Base-by-base conservation (phyloP, 202 grass and related monocot genomes). In the Zizania palustris region DNA sequence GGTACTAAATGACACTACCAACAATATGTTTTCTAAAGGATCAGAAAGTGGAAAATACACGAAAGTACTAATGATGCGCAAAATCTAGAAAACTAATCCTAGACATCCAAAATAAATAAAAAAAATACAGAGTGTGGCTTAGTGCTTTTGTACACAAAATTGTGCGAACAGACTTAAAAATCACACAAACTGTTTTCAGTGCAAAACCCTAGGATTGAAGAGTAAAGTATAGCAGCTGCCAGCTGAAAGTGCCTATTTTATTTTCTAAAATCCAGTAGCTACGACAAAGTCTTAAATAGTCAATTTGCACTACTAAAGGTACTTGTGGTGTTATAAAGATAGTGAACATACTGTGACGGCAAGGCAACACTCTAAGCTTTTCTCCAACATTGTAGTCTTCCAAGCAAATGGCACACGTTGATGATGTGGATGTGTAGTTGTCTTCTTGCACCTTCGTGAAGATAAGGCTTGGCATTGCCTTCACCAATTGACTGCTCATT, bases 381-480 rank as follows among this genome's bases (percentile, higher is more conserved):
- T 98, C 95, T 45, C 95, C 95, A 3, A 98, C 73, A 43, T 3
- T 85, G 67, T 95, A 98, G 59, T 98, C 95, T 45, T 95, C 95
- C 68, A 98, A 87, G 73, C 91, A 98, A 76, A 98, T 95, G 66
- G 95, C 91, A 40, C 95, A 98, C 64, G 88, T 85, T 60, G 84
- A 82, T 21, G 91, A 89, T 22, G 28, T 28, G 28, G 28, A 28
- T 28, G 95, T 98, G 76, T 89, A 98, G 80, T 89, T 93, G 77
- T 92, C 94, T 58, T 97, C 95, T 80, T 86, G 70, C 12, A 87
- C 91, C 49, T 88, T 82, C 5, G 92, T 87, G 79, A 99, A 99
- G 67, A 85, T 90, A 58, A 99, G 91, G 85, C 89, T 99, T 46
- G 92, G 96, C 92, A 99, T 95, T 3, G 87, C 87, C 81, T 86